Conservation (phyloP, 2,329 filamentous ascomycete genomes). For the Bipolaris cookei region DNA sequence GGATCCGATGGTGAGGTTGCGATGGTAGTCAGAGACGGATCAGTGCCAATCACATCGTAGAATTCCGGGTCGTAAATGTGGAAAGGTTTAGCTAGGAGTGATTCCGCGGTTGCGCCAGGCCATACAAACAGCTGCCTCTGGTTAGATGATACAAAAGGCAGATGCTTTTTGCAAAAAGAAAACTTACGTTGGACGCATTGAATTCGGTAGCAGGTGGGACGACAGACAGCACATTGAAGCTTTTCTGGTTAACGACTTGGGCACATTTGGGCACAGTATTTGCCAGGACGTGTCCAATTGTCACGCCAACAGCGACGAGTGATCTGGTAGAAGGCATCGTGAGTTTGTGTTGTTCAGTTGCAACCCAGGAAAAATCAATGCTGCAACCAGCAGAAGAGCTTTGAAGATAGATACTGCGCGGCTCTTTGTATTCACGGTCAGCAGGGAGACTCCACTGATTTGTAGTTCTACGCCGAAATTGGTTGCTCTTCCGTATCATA, state of each 20-base stretch:
- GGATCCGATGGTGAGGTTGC: conserved; percentile 31
- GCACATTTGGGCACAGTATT: conserved; percentile 28
- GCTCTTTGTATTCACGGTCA: not conserved
- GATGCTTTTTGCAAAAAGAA: not conserved
- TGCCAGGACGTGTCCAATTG: conserved; percentile 20
- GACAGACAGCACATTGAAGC: conserved; percentile 28
- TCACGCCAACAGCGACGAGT: conserved; percentile 9
- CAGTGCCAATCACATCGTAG: conserved; percentile 31
- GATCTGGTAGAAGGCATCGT: conserved; percentile 10
- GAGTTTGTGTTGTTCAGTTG: not conserved
- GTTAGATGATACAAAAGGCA: conserved; percentile 11
- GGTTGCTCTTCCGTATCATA: conserved; percentile 1
- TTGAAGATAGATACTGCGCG: conserved; percentile 1
- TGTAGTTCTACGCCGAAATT: conserved; percentile 1
- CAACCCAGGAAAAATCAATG: not conserved
- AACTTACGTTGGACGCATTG: conserved; percentile 29
- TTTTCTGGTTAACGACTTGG: conserved; percentile 31
- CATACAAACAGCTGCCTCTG: conserved; percentile 25
- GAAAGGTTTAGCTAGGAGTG: conserved; percentile 30
- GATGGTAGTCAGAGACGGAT: conserved; percentile 31
- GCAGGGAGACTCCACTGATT: conserved; percentile 2
- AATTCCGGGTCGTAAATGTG: conserved; percentile 38
- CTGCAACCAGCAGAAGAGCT: not conserved
- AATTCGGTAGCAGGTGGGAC: conserved; percentile 28
- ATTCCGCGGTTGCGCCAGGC: conserved; percentile 30